Evolutionary conservation across 768 basidiomycete genomes (phyloP).

Genomic region (Termitomyces sp.): DNA sequence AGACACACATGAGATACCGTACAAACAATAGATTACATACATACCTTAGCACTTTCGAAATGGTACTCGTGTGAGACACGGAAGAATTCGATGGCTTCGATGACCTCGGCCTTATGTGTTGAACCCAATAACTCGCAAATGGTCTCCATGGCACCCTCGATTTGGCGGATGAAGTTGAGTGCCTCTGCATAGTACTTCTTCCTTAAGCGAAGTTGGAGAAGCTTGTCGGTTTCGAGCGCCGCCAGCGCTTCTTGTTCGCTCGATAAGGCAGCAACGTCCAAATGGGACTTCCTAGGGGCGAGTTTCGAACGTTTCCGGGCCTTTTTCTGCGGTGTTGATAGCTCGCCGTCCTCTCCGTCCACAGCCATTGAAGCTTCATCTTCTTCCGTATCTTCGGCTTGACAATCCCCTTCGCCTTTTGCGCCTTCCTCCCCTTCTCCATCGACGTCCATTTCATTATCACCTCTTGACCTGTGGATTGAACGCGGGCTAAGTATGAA

Average conservation of each 20-base stretch:
- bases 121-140: slow-evolving; percentile 81
- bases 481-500: not conserved
- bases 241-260: slow-evolving; percentile 72
- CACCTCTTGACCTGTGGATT: slow-evolving; percentile 25
- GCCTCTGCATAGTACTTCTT: slow-evolving; percentile 89
- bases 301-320: slow-evolving; percentile 42
- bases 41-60: slow-evolving; percentile 72
- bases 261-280: slow-evolving; percentile 64
- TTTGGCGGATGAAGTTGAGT: slow-evolving; percentile 68
- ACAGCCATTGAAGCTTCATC: slow-evolving; percentile 29
- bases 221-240: slow-evolving; percentile 61
- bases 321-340: slow-evolving; percentile 33
- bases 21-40: not conserved
- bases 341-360: slow-evolving; percentile 33
- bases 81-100: slow-evolving; percentile 91
- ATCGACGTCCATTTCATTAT: slow-evolving; percentile 61
- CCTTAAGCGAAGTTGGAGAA: slow-evolving; percentile 63
- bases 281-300: slow-evolving; percentile 62
- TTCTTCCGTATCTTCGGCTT: slow-evolving; percentile 31
- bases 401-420: slow-evolving; percentile 33
- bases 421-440: slow-evolving; percentile 29
- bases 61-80: slow-evolving; percentile 76
- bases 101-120: slow-evolving; percentile 78
- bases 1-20: slow-evolving; percentile 1
- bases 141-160: slow-evolving; percentile 62